Conservation (phyloP, 805 yeast species). For the Zygotorulaspora sp. region DNA sequence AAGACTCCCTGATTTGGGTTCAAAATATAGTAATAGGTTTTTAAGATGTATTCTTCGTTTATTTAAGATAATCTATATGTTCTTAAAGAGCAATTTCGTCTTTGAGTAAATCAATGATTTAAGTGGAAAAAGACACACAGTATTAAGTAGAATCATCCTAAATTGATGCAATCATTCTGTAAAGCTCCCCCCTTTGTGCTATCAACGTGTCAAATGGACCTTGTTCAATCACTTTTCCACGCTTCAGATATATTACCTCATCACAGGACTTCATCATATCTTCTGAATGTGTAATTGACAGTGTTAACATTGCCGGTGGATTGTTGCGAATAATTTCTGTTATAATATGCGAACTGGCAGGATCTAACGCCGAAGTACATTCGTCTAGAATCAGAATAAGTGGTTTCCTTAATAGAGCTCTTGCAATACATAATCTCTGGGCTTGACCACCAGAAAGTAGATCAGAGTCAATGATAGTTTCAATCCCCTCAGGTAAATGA, state of each 20-base stretch:
- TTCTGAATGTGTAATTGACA: constrained; percentile 71
- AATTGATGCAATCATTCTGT: neutral
- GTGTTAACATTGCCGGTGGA: constrained; percentile 42
- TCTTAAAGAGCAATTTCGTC: too few species aligned
- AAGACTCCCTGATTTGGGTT: too few species aligned
- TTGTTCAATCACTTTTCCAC: constrained; percentile 46
- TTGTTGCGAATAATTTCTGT: constrained; percentile 42
- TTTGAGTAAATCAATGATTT: too few species aligned
- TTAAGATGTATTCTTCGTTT: neutral
- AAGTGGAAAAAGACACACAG: too few species aligned
- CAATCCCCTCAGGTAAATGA: constrained; percentile 52
- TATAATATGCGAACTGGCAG: constrained; percentile 51
- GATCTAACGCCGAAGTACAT: constrained; percentile 83
- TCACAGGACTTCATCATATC: constrained; percentile 61
- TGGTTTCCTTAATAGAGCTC: constrained; percentile 72
- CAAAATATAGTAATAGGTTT: neutral
- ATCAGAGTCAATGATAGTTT: constrained; percentile 50
- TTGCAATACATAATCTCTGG: constrained; percentile 78
- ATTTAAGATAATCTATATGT: too few species aligned
- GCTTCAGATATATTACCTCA: constrained; percentile 43
- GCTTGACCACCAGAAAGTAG: constrained; percentile 85
- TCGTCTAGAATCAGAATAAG: constrained; percentile 71
- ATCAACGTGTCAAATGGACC: constrained; percentile 39
- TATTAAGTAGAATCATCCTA: too few species aligned
- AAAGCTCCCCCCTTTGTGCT: constrained; percentile 4